Evolutionary conservation across 2,329 filamentous ascomycete species (phyloP), one percentile per base, ranked within the genome.

Genomic region (Colletotrichum tabaci): DNA sequence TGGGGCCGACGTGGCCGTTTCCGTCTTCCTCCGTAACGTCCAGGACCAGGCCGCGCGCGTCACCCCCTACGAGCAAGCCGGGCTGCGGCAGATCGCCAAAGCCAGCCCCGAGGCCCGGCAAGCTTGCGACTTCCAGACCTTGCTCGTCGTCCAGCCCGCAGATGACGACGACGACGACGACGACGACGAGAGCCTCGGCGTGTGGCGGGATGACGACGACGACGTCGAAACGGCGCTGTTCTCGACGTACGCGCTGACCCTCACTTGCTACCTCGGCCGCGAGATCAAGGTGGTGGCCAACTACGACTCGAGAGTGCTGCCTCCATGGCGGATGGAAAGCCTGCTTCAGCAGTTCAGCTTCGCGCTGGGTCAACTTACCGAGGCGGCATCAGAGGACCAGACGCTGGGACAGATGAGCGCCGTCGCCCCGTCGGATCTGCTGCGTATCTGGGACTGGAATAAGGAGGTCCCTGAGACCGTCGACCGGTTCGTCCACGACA

Each of bases 21-120:
- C 23, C 15, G 23, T n/a, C 67, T 74, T 69, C 30, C 46, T 75
- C 9, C 30, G 69, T n/a, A n/a, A 38, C 13, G 63, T 75, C 18
- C 74, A 75, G 35, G 52, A 52, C n/a, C 71, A 74, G 40, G 65
- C 74, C 16, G 64, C 67, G 15, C 70, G 74, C 3, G 75, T 76
- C 72, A 67, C 76, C 15, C 61, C 72, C 0, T 75, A 67, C 38
- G 75, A 78, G 53, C 75, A 77, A 30, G 72, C 47, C 16, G 77
- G 77, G 9, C 56, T 78, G 21, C 77, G 76, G 30, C 71, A 76
- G 49, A 77, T 78, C 16, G 58, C 68, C 8, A 74, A 73, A 53
- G 49, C 75, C 16, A 72, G 61, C 42, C 21, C 69, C 15, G 71
- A 61, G 12, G 65, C 70, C 16, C 66, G 72, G n/a, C 67, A 69